A percentile compares a stretch with the other conserved stretches of the same genome.
phyloP scores from a whole-genome alignment of 768 basidiomycete genomes.

The Trametes maxima region DNA sequence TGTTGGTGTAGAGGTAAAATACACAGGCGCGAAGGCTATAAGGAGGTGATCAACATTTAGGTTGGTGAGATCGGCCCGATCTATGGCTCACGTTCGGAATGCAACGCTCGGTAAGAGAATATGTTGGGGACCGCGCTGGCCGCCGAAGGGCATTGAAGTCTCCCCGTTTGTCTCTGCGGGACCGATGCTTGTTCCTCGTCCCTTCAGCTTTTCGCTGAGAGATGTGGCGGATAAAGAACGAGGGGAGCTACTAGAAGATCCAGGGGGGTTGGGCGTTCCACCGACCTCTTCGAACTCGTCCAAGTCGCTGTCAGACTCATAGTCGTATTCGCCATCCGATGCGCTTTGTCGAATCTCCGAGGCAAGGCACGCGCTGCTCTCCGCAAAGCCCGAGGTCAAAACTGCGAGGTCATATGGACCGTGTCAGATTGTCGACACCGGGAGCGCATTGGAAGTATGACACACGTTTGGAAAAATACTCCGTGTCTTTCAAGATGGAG shows the following conservation, averaged over 20 bases:
- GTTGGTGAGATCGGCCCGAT: not conserved
- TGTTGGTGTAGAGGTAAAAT: constrained; percentile 43
- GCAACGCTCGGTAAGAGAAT: constrained; percentile 24
- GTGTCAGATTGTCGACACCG: not conserved
- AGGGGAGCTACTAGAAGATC: not conserved
- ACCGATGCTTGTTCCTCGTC: not conserved
- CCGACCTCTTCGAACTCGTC: constrained; percentile 22
- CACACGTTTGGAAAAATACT: constrained; percentile 11
- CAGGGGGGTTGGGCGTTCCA: not conserved
- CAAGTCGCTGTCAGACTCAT: constrained; percentile 29
- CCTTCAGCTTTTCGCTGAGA: not conserved
- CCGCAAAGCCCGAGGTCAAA: constrained; percentile 23
- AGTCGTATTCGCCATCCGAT: constrained; percentile 24
- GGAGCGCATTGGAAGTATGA: not conserved
- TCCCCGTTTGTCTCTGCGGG: too few relatives aligned
- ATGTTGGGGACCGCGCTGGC: not conserved
- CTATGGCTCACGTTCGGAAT: constrained; percentile 22
- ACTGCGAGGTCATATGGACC: constrained; percentile 3
- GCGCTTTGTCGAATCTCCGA: constrained; percentile 1
- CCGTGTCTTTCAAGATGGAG: constrained; percentile 7
- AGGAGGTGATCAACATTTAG: not conserved
- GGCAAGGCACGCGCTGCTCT: constrained; percentile 3
- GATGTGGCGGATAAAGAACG: not conserved
- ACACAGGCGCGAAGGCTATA: constrained; percentile 42
- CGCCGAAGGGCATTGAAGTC: not conserved